These are phyloP conservation scores for Melocanna baccifera DNA, from an alignment of 176 grass and related monocot genomes.

Conservation along the genomic window DNA sequence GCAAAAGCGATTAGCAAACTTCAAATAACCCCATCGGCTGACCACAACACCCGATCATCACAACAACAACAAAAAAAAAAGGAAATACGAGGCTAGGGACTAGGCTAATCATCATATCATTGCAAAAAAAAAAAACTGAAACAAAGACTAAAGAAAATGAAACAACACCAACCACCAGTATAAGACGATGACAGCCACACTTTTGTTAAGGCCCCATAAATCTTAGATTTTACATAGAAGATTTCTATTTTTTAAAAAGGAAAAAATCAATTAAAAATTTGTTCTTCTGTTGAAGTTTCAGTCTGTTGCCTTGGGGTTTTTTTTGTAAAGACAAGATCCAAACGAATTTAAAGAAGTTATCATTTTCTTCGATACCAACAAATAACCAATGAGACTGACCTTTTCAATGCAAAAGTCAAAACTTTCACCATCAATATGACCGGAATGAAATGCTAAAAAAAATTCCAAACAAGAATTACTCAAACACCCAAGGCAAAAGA, in stretches of 20 bases:
- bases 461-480: background rate
- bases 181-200: background rate
- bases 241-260: background rate
- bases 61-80: background rate
- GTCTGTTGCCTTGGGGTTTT: background rate
- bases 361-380: conserved; percentile 25
- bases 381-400: conserved; percentile 25
- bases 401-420: conserved; percentile 51
- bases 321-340: background rate
- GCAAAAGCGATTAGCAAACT: background rate
- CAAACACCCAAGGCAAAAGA: background rate
- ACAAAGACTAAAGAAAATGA: background rate
- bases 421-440: conserved; percentile 40
- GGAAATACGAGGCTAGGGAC: background rate
- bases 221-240: background rate
- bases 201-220: background rate
- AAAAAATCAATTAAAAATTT: background rate
- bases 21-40: background rate
- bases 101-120: conserved; percentile 1
- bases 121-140: background rate
- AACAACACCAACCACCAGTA: background rate
- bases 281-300: background rate
- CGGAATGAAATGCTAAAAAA: conserved; percentile 6
- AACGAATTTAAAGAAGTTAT: conserved; percentile 22
- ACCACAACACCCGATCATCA: background rate